These are phyloP conservation scores for Clathrospora elynae DNA, from an alignment of 2,329 filamentous ascomycete species.

Conservation along the genomic window DNA sequence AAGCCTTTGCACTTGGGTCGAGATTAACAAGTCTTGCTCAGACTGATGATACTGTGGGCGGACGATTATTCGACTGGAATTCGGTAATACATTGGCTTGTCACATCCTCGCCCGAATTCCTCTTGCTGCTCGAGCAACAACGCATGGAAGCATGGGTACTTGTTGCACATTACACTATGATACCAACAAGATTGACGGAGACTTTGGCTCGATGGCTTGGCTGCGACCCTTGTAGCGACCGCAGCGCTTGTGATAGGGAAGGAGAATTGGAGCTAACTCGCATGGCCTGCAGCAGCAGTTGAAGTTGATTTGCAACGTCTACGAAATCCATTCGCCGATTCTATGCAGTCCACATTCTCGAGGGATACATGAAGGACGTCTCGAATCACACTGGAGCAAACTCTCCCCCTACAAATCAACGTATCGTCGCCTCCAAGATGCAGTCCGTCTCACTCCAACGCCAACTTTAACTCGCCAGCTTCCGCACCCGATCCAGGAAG, in stretches of 20 bases:
- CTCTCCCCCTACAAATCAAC: too few species aligned
- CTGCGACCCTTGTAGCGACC: conserved; percentile 23
- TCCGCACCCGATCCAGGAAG: too few species aligned
- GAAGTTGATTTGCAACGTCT: conserved; percentile 26
- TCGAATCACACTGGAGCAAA: too few species aligned
- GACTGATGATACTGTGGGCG: neutral
- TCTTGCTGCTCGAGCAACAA: conserved; percentile 27
- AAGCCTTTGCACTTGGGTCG: conserved; percentile 30
- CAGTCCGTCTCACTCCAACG: too few species aligned
- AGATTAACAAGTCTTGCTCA: conserved; percentile 18
- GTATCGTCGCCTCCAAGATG: too few species aligned
- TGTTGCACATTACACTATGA: conserved; percentile 36
- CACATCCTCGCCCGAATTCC: conserved; percentile 20
- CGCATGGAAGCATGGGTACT: conserved; percentile 36
- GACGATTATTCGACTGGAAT: conserved; percentile 25
- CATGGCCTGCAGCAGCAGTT: conserved; percentile 28
- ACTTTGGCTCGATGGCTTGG: conserved; percentile 31
- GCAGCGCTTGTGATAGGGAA: conserved; percentile 32
- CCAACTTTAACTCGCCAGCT: too few species aligned
- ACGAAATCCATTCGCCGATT: conserved; percentile 5
- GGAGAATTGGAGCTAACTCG: conserved; percentile 30
- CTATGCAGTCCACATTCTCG: neutral
- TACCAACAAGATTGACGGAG: conserved; percentile 18
- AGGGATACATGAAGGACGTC: too few species aligned
- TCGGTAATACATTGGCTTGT: conserved; percentile 27